Evolutionary conservation across 2,329 filamentous ascomycete genomes (phyloP).

Genomic region (Metarhizium rileyi): DNA sequence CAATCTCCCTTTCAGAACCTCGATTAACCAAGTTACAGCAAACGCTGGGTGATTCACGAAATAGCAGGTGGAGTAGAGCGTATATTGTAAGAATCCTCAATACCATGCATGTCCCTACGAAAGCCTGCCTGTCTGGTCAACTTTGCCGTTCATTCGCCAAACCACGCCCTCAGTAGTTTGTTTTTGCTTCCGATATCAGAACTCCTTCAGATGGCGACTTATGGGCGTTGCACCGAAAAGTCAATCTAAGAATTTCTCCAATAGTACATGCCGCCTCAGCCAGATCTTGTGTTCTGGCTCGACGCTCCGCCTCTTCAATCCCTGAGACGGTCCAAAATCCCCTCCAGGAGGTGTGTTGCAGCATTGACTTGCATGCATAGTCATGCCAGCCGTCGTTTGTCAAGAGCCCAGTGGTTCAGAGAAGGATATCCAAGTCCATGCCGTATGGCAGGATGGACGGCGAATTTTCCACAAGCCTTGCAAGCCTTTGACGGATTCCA

Average conservation of each 20-base stretch:
- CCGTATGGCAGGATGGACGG: slow-evolving; percentile 10
- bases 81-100: too few relatives aligned
- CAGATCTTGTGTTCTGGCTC: slow-evolving; percentile 8
- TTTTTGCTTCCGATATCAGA: slow-evolving; percentile 6
- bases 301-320: slow-evolving; percentile 12
- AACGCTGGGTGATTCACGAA: too few relatives aligned
- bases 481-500: slow-evolving; percentile 13
- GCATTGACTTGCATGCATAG: slow-evolving; percentile 14
- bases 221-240: slow-evolving; percentile 17
- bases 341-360: slow-evolving; percentile 17
- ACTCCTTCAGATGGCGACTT: slow-evolving; percentile 15
- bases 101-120: too few relatives aligned
- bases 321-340: slow-evolving; percentile 18
- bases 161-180: slow-evolving; percentile 12
- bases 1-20: too few relatives aligned
- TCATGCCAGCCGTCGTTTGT: slow-evolving; percentile 17
- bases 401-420: slow-evolving; percentile 17
- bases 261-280: slow-evolving; percentile 15
- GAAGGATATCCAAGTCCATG: slow-evolving; percentile 9
- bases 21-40: too few relatives aligned
- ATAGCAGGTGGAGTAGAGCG: too few relatives aligned
- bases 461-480: background rate
- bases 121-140: too few relatives aligned
- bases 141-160: too few relatives aligned
- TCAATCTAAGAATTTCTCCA: slow-evolving; percentile 17